Percentiles rank a stretch among this genome's conserved stretches.
Evolutionary conservation across 805 yeast genomes (phyloP).

Genomic region (Kodamaea lidongshanica): DNA sequence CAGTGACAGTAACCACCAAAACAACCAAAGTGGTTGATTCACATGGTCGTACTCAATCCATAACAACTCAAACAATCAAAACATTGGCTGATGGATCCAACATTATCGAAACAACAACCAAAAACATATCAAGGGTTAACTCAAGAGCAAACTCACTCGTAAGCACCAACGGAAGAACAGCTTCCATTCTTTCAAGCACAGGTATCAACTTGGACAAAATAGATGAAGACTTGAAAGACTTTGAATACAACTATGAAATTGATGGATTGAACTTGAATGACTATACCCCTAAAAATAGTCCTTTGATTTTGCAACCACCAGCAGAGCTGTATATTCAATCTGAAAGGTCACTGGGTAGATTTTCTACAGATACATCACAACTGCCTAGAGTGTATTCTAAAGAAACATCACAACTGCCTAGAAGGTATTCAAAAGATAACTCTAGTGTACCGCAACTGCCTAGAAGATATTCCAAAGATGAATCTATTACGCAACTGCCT

Average conservation of each 20-base stretch:
- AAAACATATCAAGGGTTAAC: constrained; percentile 30
- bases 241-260: constrained; percentile 36
- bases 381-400: no score
- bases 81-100: constrained; percentile 38
- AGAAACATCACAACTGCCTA: no score
- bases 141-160: constrained; percentile 28
- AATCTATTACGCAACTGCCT: no score
- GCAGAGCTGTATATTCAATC: no score
- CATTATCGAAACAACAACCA: constrained; percentile 38
- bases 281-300: not conserved
- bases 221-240: constrained; percentile 39
- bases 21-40: constrained; percentile 38
- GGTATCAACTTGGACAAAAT: constrained; percentile 29
- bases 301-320: no score
- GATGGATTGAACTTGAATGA: constrained; percentile 8
- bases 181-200: constrained; percentile 16
- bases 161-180: constrained; percentile 15
- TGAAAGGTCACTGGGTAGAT: no score
- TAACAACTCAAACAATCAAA: constrained; percentile 34
- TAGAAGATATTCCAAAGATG: no score
- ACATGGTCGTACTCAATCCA: constrained; percentile 32
- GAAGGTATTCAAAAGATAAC: no score
- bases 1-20: constrained; percentile 31
- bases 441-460: no score
- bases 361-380: no score